Base-by-base conservation (phyloP, 345 rosid species). In the Hypericum androsaemum region DNA sequence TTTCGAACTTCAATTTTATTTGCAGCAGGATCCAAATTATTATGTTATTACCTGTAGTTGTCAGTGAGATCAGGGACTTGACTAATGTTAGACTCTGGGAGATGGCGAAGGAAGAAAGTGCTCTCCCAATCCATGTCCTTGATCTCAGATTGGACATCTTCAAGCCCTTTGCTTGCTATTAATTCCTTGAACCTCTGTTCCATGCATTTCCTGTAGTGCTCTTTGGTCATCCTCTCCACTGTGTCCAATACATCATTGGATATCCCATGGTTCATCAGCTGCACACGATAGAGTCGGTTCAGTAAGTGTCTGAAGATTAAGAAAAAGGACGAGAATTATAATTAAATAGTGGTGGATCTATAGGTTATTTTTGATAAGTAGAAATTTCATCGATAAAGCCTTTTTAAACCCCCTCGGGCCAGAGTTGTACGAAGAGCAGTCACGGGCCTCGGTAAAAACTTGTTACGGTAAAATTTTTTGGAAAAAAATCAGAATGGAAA, bases 71-170 rank as follows among this genome's bases (percentile, higher is more conserved):
- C 95, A 12, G 88, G 89, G 62, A 90, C 53, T 54, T 80, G 62
- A 45, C 77, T 50, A 47, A 87, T 65, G 74, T 81, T 83, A 0
- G 95, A 80, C 37, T 53, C 43, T 7, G 98, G 96, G 14, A 79
- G 92, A 65, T 90, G 98, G 39, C 77, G 77, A 7, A 90, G 36
- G 63, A 13, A 64, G 69, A 87, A 90, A 14, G 98, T 87, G 64
- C 85, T 80, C 53, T 90, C 98, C 98, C 98, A 90, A 53, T 90
- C 98, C 77, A 87, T 54, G 55, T 86, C 89, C 17, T 64, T 71
- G 65, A 87, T 77, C 80, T 87, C 96, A 1, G 77, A 46, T 28
- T 66, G 57, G 43, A 79, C 74, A 47, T 69, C 78, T 22, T 79
- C 92, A 3, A 87, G 80, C 3, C 76, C 92, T 49, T 68, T 82